Evolutionary conservation across 2,329 filamentous ascomycete genomes (phyloP).

Genomic region (Amylocarpus encephaloides): DNA sequence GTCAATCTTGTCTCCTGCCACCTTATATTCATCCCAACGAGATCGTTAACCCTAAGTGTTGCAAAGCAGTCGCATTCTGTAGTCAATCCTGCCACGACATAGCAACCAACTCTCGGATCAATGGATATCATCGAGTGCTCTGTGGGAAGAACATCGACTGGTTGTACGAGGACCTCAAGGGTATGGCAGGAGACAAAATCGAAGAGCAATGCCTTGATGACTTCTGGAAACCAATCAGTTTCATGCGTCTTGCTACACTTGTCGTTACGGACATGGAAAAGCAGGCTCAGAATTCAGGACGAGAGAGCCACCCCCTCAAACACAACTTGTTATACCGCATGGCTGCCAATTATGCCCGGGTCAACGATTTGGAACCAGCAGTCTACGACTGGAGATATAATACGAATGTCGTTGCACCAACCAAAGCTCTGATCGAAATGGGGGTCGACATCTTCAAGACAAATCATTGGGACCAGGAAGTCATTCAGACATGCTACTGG

Average conservation of each 20-base stretch:
- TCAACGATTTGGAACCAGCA: background rate
- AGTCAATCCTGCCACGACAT: constrained; percentile 17
- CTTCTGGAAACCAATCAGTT: constrained; percentile 18
- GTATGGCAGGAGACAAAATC: background rate
- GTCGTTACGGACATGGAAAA: constrained; percentile 17
- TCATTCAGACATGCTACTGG: constrained; percentile 27
- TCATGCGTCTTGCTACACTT: constrained; percentile 20
- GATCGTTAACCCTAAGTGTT: constrained; percentile 15
- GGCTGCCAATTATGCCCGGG: constrained; percentile 22
- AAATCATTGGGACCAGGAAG: constrained; percentile 17
- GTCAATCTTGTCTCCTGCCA: constrained; percentile 15
- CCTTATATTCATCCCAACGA: constrained; percentile 10
- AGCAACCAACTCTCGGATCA: constrained; percentile 10
- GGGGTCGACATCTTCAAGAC: constrained; percentile 24
- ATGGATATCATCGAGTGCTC: constrained; percentile 19
- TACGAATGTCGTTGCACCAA: constrained; percentile 23
- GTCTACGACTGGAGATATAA: constrained; percentile 20
- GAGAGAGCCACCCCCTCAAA: constrained; percentile 19
- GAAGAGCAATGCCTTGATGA: background rate
- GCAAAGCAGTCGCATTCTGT: constrained; percentile 21
- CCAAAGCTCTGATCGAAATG: constrained; percentile 18
- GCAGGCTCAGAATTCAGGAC: background rate
- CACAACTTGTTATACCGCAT: constrained; percentile 22
- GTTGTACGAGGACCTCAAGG: constrained; percentile 16
- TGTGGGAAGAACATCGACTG: constrained; percentile 24